Conservation (phyloP, 1,284 basidiomycete species). For the Amylostereum areolatum region DNA sequence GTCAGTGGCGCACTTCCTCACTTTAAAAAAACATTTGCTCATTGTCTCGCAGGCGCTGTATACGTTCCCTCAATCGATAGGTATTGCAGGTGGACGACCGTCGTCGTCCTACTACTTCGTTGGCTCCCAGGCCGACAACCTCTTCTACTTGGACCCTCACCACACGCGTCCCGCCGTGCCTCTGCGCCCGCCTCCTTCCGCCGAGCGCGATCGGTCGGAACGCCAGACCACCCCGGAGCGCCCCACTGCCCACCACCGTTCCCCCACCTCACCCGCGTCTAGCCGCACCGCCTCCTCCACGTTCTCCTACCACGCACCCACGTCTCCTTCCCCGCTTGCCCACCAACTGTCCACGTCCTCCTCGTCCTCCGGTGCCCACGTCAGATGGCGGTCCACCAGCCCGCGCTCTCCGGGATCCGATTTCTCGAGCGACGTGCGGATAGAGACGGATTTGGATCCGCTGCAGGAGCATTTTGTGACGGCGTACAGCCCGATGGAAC, state of each 20-base stretch:
- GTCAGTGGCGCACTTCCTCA: slow-evolving; percentile 33
- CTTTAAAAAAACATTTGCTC: slow-evolving; percentile 4
- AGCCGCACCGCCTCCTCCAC: slow-evolving; percentile 44
- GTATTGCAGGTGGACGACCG: slow-evolving; percentile 93
- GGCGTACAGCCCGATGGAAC: slow-evolving; percentile 59
- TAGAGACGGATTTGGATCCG: slow-evolving; percentile 31
- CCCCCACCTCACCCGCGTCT: slow-evolving; percentile 51
- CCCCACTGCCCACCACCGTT: slow-evolving; percentile 22
- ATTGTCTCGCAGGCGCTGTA: slow-evolving; percentile 63
- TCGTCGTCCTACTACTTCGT: slow-evolving; percentile 98
- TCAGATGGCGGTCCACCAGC: slow-evolving; percentile 2
- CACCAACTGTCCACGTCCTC: slow-evolving; percentile 49
- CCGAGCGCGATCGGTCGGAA: slow-evolving; percentile 16
- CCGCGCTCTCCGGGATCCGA: slow-evolving; percentile 29
- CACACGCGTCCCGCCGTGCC: slow-evolving; percentile 80
- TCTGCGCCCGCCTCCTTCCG: slow-evolving; percentile 48
- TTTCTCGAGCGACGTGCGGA: slow-evolving; percentile 30
- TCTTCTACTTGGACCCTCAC: slow-evolving; percentile 97
- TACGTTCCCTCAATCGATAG: slow-evolving; percentile 91
- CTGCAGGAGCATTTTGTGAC: slow-evolving; percentile 53
- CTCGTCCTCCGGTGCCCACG: slow-evolving; percentile 18
- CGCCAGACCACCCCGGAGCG: slow-evolving; percentile 14
- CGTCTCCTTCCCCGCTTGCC: slow-evolving; percentile 55
- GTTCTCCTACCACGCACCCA: slow-evolving; percentile 50
- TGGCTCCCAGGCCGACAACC: slow-evolving; percentile 81